These are phyloP conservation scores for Microbotryomycetes sp. DNA, from an alignment of 1,284 basidiomycete genomes.

Conservation along the genomic window DNA sequence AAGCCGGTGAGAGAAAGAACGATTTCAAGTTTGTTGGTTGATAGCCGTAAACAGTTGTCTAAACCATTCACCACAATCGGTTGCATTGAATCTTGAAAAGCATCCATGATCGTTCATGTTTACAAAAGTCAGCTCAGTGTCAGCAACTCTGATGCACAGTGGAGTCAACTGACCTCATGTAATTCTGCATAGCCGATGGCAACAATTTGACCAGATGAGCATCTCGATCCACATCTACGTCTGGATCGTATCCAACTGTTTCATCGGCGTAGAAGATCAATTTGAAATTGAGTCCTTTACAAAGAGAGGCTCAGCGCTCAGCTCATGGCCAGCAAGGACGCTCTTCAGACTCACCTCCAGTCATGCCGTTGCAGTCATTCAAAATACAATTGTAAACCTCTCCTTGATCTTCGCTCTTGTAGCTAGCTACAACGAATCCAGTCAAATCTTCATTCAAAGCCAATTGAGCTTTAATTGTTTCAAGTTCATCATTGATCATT, in stretches of 20 bases:
- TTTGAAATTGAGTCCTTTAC: slow-evolving; percentile 31
- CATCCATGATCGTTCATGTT: background rate
- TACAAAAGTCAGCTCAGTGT: too few relatives aligned
- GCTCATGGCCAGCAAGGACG: background rate
- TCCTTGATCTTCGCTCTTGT: slow-evolving; percentile 15
- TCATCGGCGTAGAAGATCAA: slow-evolving; percentile 18
- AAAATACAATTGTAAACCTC: slow-evolving; percentile 20
- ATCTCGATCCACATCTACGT: slow-evolving; percentile 21
- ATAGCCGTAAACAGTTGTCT: slow-evolving; percentile 13
- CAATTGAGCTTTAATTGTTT: slow-evolving; percentile 6
- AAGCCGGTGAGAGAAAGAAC: too few relatives aligned
- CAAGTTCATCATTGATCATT: slow-evolving; percentile 12
- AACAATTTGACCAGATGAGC: slow-evolving; percentile 10
- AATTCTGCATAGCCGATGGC: slow-evolving; percentile 9
- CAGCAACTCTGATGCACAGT: background rate
- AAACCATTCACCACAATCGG: slow-evolving; percentile 18
- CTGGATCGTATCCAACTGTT: slow-evolving; percentile 22
- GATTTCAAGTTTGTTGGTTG: too few relatives aligned
- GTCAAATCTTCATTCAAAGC: slow-evolving; percentile 29
- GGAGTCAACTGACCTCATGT: slow-evolving; percentile 17
- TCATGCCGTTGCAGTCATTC: slow-evolving; percentile 18
- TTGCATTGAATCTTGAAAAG: slow-evolving; percentile 18
- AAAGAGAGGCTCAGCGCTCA: background rate
- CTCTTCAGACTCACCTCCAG: slow-evolving; percentile 10
- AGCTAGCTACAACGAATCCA: slow-evolving; percentile 20